A percentile compares a stretch with the other conserved stretches of the same genome.
phyloP scores from a whole-genome alignment of 208 protist genomes.

The Lotmaria passim region DNA sequence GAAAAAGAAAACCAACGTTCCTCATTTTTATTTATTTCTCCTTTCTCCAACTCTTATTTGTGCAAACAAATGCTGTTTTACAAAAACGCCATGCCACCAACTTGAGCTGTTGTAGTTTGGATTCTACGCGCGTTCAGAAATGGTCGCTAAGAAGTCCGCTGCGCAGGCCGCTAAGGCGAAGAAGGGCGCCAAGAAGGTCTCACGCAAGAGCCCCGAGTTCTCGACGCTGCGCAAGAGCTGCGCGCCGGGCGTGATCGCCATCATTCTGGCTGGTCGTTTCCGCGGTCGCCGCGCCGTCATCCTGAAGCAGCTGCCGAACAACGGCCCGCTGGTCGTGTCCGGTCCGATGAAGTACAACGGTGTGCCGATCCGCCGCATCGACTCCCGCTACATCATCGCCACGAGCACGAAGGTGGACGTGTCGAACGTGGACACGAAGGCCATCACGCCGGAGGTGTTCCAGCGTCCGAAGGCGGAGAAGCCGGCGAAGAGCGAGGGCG shows the following conservation, averaged over 20 bases:
- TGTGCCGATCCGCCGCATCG: conserved; percentile 97
- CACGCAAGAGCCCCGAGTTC: conserved; percentile 66
- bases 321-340: conserved; percentile 96
- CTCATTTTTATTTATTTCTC: conserved; percentile 3
- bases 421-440: conserved; percentile 77
- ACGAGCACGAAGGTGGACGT: conserved; percentile 98
- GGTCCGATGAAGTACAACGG: conserved; percentile 97
- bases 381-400: conserved; percentile 98
- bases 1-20: no score
- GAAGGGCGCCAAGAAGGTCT: conserved; percentile 61
- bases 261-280: conserved; percentile 96
- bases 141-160: conserved; percentile 79
- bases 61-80: no score
- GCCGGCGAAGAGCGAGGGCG: conserved; percentile 82
- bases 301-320: conserved; percentile 96
- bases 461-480: conserved; percentile 77
- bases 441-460: conserved; percentile 79
- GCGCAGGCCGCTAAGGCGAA: conserved; percentile 25
- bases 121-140: conserved; percentile 27
- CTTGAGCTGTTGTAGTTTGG: conserved; percentile 10
- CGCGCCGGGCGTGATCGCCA: conserved; percentile 58
- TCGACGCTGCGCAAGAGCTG: conserved; percentile 68
- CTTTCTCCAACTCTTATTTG: conserved; percentile 4
- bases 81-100: no score
- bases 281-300: conserved; percentile 98